Percentiles rank a stretch among this genome's conserved stretches.
Conservation (phyloP, 2,329 filamentous ascomycete species). For the Nannizziopsis barbatae region DNA sequence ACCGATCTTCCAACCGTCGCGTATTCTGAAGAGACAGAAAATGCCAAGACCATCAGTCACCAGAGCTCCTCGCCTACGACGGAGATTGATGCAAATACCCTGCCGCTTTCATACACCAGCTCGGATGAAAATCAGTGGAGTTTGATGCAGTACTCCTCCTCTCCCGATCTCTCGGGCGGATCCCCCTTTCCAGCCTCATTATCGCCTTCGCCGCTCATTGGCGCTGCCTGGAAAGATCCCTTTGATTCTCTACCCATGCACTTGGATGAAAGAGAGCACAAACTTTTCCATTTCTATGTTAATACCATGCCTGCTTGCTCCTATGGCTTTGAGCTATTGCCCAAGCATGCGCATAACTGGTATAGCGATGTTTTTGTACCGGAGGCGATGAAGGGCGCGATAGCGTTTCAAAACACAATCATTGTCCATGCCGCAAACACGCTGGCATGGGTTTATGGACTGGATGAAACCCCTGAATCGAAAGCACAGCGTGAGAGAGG, state of each 20-base stretch:
- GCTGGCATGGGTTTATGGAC: constrained; percentile 28
- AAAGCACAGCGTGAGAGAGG: constrained; percentile 27
- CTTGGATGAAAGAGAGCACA: constrained; percentile 24
- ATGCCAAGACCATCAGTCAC: background rate
- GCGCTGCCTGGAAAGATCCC: constrained; percentile 29
- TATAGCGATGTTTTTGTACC: constrained; percentile 31
- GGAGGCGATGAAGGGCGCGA: constrained; percentile 31
- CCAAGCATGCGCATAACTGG: constrained; percentile 29
- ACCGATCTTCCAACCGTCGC: no score
- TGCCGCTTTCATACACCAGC: background rate
- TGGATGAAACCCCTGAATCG: constrained; percentile 23
- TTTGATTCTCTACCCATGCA: constrained; percentile 29
- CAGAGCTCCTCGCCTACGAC: background rate
- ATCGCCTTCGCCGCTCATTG: constrained; percentile 20
- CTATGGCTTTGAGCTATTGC: constrained; percentile 29
- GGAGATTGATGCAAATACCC: background rate
- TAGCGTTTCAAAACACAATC: constrained; percentile 31
- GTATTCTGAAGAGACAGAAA: no score
- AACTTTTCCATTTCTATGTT: constrained; percentile 33
- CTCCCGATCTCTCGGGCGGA: background rate
- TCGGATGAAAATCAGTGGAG: background rate
- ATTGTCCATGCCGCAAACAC: constrained; percentile 32
- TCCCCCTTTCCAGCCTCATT: background rate
- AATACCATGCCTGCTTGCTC: constrained; percentile 32
- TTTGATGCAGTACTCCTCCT: background rate